Base-by-base conservation (phyloP, 2,329 filamentous ascomycete genomes). In the Phyllosticta citriasiana region DNA sequence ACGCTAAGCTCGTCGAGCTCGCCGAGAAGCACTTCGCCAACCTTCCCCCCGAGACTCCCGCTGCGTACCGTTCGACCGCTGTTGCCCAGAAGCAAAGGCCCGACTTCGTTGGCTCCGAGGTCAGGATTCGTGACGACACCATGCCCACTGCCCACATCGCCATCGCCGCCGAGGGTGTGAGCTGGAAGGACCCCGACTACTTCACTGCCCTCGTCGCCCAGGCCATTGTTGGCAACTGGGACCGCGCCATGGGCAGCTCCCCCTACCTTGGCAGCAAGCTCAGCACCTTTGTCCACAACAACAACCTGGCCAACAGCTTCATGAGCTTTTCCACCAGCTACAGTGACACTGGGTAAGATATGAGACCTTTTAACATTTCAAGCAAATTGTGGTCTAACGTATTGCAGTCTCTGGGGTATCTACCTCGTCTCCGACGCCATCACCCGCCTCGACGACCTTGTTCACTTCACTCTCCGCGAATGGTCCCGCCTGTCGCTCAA, bases 301-400 rank as follows among this genome's bases (percentile, higher is more conserved):
- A 97, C 80, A 88, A 92, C 77, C 85, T 99, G 65, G 94, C 94
- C 78, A 99, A 96, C 83, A 97, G 92, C 85, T 99, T 97, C 84
- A 99, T 99, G 95, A 96, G 90, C 82, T 99, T 99, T 82, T 97
- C 92, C 67, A 99, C 94, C 68, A 96, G 91, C 83, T 99, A 99
- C 82, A 97, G 92, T 74, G 94, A 99, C 78, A 99, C 94, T 76
- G 94, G 92, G 91, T 96, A 85, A 78, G 87, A 57, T 76, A 24
- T 52, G 7, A 14, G 4, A 24, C 4, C 50, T 33, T n/a, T 52
- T 24, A 3, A 52, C 53, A 63, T 8, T 8, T 66, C 51, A 19
- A 8, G 16, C 2, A 50, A 30, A 53, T 9, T 3, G 27, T 14
- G 22, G 66, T 19, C 52, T 59, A 50, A 64, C 47, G 55, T 24